Base-by-base conservation (phyloP, 306 rosid genomes). In the Cucurbita ficifolia region DNA sequence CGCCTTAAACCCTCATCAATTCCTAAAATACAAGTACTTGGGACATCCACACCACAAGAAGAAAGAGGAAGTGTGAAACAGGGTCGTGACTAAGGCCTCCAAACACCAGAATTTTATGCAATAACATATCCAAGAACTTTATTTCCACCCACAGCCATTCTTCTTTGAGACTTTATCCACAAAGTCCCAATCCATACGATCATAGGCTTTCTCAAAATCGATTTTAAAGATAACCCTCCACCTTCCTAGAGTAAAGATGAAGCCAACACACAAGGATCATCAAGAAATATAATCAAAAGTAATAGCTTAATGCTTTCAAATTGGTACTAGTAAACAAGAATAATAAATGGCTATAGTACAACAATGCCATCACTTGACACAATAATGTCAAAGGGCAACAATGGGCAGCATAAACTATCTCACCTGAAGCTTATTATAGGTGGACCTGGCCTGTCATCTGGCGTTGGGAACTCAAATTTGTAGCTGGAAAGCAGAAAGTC, bases 401-500 rank as follows among this genome's bases (percentile, higher is more conserved):
- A 38, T 59, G 16, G 1, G 48, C 70, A 36, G 48, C 49, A 9
- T 56, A 40, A 77, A 56, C 57, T 72, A 63, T 21, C 82, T 61
- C 72, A 94, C 99, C 99, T 94, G 91, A 94, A 94, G 83, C 99
- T 94, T 83, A 94, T 94, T 50, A 94, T 91, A n/a, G 99, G 99
- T 79, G 96, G 80, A 0, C 99, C 99, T 2, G 99, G 99, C 85
- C 96, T 94, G 86, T 94, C 99, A 19, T 94, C 99, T 63, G 99
- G 99, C 77, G 97, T 94, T 70, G 99, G 99, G 86, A 94, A 94
- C 83, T 94, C 99, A 85, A 94, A 94, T 71, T 94, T 94, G 82
- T 94, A 94, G 90, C 99, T 94, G 84, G 81, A 89, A 22, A 71
- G 48, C 70, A 82, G 24, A 40, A 73, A 59, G 52, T 74, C 33